Evolutionary conservation across 495 filamentous ascomycete genomes (phyloP), one percentile per base, ranked within the genome.

Genomic region (Amphirosellinia nigrospora): DNA sequence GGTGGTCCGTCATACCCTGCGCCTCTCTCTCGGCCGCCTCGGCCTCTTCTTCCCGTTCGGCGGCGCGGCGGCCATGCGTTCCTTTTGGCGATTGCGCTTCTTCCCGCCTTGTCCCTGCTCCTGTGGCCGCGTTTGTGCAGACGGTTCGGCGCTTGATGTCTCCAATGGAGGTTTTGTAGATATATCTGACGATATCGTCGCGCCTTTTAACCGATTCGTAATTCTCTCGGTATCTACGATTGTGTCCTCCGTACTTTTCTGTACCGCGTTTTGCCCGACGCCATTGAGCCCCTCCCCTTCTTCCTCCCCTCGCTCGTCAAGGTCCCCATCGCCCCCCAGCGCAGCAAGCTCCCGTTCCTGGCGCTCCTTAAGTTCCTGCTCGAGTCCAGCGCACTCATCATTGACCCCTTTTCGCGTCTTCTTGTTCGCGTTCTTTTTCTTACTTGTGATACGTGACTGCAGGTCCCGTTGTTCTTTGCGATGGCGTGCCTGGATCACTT

Each of bases 361-460:
- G 56, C 80, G 81, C 66, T 91, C 89, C 58, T 86, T 87, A n/a
- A 94, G 79, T 39, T 91, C 84, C 23, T 82, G 78, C 79, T 95
- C 92, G 66, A 95, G 85, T 66, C 86, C 82, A 36, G 89, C 90
- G 79, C 93, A 96, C 81, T 96, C 92, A 71, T 93, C 89, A 74
- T 92, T 94, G 72, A 98, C 86, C 48, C 90, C 91, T 80, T 94
- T 96, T 38, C 96, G 89, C 19, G 94, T 98, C 86, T 97, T 98
- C 82, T 98, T 99, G 45, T 91, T 96, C 32, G 96, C 94, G 64
- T 89, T 87, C 82, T 97, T 98, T 84, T 97, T 98, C 83, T 97
- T 97, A 82, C 93, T 94, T 8, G 93, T 97, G 71, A 96, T 90
- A 30, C 90, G 88, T 43, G 87, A 83, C 81, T 94, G 92, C 26